A percentile compares a stretch with the other conserved stretches of the same genome.
Conservation (phyloP, 2,329 filamentous ascomycete genomes). For the Colletotrichum nymphaeae region DNA sequence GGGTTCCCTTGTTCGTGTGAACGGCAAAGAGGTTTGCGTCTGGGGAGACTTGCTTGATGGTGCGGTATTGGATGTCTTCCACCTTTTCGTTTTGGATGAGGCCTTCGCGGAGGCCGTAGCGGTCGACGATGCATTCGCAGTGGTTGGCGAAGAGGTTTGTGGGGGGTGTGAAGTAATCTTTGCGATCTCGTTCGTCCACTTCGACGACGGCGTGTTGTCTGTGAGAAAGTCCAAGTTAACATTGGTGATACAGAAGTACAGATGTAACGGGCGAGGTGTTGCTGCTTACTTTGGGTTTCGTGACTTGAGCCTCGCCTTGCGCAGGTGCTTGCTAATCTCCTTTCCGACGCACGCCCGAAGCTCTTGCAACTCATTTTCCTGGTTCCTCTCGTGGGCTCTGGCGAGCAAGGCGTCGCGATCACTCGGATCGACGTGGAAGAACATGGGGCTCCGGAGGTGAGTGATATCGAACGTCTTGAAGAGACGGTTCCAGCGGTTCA, state of each 20-base stretch:
- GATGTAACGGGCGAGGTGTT: slow-evolving; percentile 12
- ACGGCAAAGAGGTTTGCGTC: slow-evolving; percentile 73
- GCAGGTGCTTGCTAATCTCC: slow-evolving; percentile 83
- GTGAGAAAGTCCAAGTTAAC: slow-evolving; percentile 39
- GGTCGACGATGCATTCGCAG: slow-evolving; percentile 65
- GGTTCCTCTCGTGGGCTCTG: slow-evolving; percentile 70
- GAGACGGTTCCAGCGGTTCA: slow-evolving; percentile 76
- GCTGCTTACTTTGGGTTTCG: slow-evolving; percentile 33
- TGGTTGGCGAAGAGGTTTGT: slow-evolving; percentile 71
- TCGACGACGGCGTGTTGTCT: slow-evolving; percentile 58
- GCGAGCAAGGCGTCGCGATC: slow-evolving; percentile 80
- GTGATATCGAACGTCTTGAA: slow-evolving; percentile 77
- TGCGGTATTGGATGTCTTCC: slow-evolving; percentile 69
- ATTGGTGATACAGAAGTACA: background rate
- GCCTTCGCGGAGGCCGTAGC: slow-evolving; percentile 67
- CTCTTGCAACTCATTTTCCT: slow-evolving; percentile 75
- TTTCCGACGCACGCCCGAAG: slow-evolving; percentile 81
- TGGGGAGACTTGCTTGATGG: slow-evolving; percentile 55
- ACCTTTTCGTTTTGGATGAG: slow-evolving; percentile 71
- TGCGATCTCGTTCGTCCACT: slow-evolving; percentile 74
- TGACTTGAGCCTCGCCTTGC: slow-evolving; percentile 53
- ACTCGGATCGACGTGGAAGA: slow-evolving; percentile 82
- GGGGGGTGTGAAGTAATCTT: slow-evolving; percentile 77
- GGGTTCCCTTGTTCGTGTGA: slow-evolving; percentile 62
- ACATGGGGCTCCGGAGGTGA: slow-evolving; percentile 82